Evolutionary conservation across 768 basidiomycete species (phyloP), one percentile per base, ranked within the genome.

Genomic region (Peribolospora baueri): DNA sequence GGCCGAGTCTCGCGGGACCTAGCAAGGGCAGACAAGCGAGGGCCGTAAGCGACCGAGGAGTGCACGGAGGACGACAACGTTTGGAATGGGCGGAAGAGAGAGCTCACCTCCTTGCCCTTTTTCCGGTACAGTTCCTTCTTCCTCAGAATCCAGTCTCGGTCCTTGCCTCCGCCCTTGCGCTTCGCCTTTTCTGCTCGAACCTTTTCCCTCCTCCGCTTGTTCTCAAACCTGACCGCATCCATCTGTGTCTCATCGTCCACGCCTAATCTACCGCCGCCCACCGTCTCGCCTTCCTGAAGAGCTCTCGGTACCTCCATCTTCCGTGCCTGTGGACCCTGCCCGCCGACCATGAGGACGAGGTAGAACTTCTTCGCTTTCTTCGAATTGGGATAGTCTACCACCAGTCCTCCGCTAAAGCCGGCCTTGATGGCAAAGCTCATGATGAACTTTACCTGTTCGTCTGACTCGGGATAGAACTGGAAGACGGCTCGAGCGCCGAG

Each of bases 321-420:
- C 55, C 46, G 42, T 58, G 58, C 47, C 56, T 56, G 5, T 45
- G 50, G 11, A 9, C 76, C 78, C 8, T 81, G 82, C 13, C 78
- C 74, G 40, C 91, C 93, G 3, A 93, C 84, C 66, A 84, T 84
- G 55, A 98, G 70, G 65, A 88, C 90, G 56, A 98, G 64, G 66
- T 88, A 98, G 56, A 95, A 81, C 69, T 97, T 98, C 63, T 76
- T 78, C 25, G 88, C 91, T 68, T 90, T 98, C 63, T 83, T 84
- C 0, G 86, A 90, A 68, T 95, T 93, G 1, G 91, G 90, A 60
- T 87, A 98, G 69, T 98, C 93, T 45, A 98, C 84, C 36, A 95
- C 82, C 42, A 98, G 68, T 57, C 93, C 93, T 53, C 93, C 93
- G 4, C 88, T 87, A 66, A 98, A 98, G 2, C 93, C 93, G 5